Base-by-base conservation (phyloP, 768 basidiomycete species). In the Obba rivulosa region DNA sequence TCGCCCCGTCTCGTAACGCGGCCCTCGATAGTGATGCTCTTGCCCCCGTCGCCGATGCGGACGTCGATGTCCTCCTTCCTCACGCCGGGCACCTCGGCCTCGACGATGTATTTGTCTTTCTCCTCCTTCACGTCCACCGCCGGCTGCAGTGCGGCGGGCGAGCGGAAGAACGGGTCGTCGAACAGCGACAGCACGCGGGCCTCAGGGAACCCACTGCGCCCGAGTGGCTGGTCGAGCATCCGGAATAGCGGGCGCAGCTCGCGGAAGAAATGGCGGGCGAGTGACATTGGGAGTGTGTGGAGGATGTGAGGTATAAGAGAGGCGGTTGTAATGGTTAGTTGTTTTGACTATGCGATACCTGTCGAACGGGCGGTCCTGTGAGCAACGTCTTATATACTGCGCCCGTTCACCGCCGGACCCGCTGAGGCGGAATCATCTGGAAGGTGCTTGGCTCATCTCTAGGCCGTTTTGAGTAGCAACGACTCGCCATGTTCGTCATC, bases 51-150 rank as follows among this genome's bases (percentile, higher is more conserved):
- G 8, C 85, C 84, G 49, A 90, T 70, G 8, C 79, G 74, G 43
- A 90, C 75, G 47, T 86, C 76, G 8, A 89, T 61, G 57, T 88
- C 80, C 56, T 89, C 86, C 69, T 83, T 87, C 62, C 79, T 81
- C 22, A 90, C 79, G 1, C 87, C 87, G 18, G 87, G 88, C 22
- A 91, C 58, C 58, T 91, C 88, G 1, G 86, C 85, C 57, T 89
- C 83, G 36, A 91, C 68, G 44, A 87, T 52, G 55, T 85, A 89
- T 35, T 73, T 69, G 62, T 80, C 72, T 1, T 75, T 79, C 49
- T 81, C 75, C 54, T 91, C 87, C 3, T 74, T 70, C 8, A 90
- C 63, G 53, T 91, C 87, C 5, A 90, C 70, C 0, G 81, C 77
- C 14, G 86, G 85, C 23, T 75, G 69, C 36, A 70, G 23, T 18